These are phyloP conservation scores for Rutidosis leptorrhynchoides DNA, from an alignment of 129 eudicot genomes.

Conservation along the genomic window DNA sequence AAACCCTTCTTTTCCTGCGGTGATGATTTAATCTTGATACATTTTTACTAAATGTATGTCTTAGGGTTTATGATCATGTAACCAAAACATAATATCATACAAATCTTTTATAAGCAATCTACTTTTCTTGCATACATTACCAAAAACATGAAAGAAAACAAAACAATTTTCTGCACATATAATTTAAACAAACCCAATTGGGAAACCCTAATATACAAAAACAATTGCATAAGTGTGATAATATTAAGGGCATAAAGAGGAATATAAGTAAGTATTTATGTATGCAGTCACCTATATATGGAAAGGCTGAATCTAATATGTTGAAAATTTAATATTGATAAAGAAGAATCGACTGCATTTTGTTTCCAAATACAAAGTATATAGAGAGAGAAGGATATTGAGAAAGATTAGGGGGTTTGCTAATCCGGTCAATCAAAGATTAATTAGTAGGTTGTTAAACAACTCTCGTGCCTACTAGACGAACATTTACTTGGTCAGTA, in stretches of 20 bases:
- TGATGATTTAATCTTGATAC: not conserved
- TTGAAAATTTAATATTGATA: constrained; percentile 30
- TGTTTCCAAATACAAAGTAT: constrained; percentile 14
- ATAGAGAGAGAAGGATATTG: not conserved
- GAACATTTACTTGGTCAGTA: no score
- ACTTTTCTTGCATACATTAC: not conserved
- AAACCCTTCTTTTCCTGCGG: no score
- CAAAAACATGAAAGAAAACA: not conserved
- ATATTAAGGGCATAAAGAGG: constrained; percentile 3
- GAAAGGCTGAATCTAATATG: constrained; percentile 8
- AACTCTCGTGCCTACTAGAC: no score
- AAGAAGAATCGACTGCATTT: constrained; percentile 30
- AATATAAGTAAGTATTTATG: no score
- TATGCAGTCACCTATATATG: no score
- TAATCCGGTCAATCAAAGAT: constrained; percentile 12
- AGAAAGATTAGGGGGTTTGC: constrained; percentile 14
- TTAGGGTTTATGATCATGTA: constrained; percentile 25
- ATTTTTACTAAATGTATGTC: constrained; percentile 12
- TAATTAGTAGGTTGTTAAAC: constrained; percentile 11
- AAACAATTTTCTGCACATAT: not conserved
- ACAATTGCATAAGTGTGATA: constrained; percentile 25
- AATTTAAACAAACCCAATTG: no score
- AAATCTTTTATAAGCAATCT: not conserved
- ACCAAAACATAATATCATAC: not conserved
- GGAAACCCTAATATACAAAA: constrained; percentile 19